A percentile compares a stretch with the other conserved stretches of the same genome.
These are phyloP conservation scores for Penicillium bialowiezense DNA, from an alignment of 495 filamentous ascomycete species.

Conservation along the genomic window DNA sequence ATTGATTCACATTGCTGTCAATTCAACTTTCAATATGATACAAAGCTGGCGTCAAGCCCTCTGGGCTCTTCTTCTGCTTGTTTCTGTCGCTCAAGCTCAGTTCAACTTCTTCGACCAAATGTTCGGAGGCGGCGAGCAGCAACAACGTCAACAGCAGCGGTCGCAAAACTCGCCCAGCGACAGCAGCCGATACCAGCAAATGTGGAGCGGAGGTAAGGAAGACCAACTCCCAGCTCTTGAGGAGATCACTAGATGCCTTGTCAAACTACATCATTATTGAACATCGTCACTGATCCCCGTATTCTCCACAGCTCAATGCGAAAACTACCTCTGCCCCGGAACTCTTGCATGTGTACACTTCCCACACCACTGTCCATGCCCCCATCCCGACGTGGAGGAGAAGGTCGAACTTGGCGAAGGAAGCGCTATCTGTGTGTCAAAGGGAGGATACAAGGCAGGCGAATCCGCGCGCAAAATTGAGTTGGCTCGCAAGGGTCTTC, in stretches of 20 bases:
- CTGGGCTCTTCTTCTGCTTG: conserved; percentile 48
- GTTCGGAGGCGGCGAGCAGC: conserved; percentile 58
- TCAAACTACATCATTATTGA: neutral
- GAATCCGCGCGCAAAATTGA: conserved; percentile 77
- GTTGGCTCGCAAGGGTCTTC: conserved; percentile 75
- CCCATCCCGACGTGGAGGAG: conserved; percentile 76
- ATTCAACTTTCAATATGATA: conserved; percentile 22
- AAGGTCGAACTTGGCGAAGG: conserved; percentile 87
- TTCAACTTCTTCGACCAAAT: conserved; percentile 91
- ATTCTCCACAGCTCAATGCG: conserved; percentile 59
- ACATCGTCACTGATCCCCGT: neutral
- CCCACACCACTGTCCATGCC: conserved; percentile 91
- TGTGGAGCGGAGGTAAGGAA: conserved; percentile 60
- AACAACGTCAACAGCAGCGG: conserved; percentile 60
- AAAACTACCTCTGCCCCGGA: conserved; percentile 87
- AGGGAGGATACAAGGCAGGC: conserved; percentile 73
- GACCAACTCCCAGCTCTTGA: too few relatives aligned
- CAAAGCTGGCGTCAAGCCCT: conserved; percentile 24
- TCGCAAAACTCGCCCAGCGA: conserved; percentile 78
- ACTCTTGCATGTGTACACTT: conserved; percentile 89
- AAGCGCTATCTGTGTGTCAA: conserved; percentile 74
- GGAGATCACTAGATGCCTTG: neutral
- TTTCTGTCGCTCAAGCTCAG: conserved; percentile 57
- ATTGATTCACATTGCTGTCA: neutral
- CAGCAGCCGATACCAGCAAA: conserved; percentile 68